Base-by-base conservation (phyloP, 1,284 basidiomycete genomes). In the Cryptococcus sp. region DNA sequence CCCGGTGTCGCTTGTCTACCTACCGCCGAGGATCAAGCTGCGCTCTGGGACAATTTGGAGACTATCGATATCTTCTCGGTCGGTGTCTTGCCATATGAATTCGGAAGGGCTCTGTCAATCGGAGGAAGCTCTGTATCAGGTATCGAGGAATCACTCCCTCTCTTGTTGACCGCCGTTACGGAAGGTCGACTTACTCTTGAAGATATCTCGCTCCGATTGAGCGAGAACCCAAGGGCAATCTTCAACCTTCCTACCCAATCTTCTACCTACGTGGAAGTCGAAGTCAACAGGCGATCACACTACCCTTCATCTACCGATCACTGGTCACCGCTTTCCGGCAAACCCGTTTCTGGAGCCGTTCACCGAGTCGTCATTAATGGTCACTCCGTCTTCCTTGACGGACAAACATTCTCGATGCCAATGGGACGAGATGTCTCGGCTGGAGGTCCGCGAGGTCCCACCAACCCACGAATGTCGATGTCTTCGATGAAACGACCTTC, bases 291-390 rank as follows among this genome's bases (percentile, higher is more conserved):
- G 49, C 82, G 82, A 53, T 80, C 83, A 21, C 78, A 78, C 36
- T 91, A 89, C 69, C 70, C 69, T 7, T 28, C 53, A 32, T 72
- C 72, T 46, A 70, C 77, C 16, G 76, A 78, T 41, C 69, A 71
- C 50, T 98, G 94, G 94, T 94, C 93, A 19, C 93, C 94, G 4
- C 75, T 98, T 32, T 82, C 85, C 31, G 81, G 82, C 41, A 81
- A 78, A 41, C 73, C 78, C 1, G 80, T 90, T 21, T 78, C 82
- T 7, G 94, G 92, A 28, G 80, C 83, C 25, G 83, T 98, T 32
- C 91, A 98, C 76, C 83, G 96, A 54, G 93, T 99, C 19, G 83
- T 93, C 48, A 79, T 97, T 55, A 87, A 94, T 63, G 89, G 87
- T n/a, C 85, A 89, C 70, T 97, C 93, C 1, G 83, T 87, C 32